phyloP scores from a whole-genome alignment of 257 asterid species.

The Dorcoceras hygrometricum region DNA sequence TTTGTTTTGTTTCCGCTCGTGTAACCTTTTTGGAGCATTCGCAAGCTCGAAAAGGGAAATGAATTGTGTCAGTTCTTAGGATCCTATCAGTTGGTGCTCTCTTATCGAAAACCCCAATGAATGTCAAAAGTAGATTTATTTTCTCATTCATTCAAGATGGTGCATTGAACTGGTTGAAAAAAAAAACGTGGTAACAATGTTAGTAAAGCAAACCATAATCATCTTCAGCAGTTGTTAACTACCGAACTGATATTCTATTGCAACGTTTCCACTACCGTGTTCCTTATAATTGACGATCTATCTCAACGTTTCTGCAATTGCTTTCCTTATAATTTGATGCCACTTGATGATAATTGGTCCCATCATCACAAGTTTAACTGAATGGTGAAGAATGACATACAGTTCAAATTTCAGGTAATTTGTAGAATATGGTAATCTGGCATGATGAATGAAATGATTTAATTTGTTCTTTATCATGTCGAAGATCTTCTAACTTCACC shows the following conservation, averaged over 20 bases:
- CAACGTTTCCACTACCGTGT: not conserved
- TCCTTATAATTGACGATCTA: not conserved
- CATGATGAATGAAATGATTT: not conserved
- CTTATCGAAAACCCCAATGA: not conserved
- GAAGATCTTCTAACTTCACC: not conserved
- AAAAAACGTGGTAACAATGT: not conserved
- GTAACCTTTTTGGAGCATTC: not conserved
- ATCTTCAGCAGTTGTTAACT: not conserved
- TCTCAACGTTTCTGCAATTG: too few relatives aligned
- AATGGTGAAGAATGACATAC: not conserved
- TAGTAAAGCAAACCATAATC: not conserved
- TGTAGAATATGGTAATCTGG: not conserved
- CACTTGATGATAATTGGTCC: not conserved
- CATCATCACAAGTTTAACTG: not conserved
- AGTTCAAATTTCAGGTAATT: not conserved
- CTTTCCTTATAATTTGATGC: not conserved
- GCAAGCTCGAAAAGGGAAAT: not conserved
- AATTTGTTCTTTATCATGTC: constrained; percentile 5
- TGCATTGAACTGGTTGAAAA: not conserved
- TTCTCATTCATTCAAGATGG: not conserved
- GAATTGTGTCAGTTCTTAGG: not conserved
- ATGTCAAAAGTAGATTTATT: not conserved
- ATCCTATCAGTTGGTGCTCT: not conserved
- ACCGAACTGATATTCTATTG: not conserved
- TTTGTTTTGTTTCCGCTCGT: not conserved